Evolutionary conservation across 2,329 filamentous ascomycete species (phyloP), one percentile per base, ranked within the genome.

Genomic region (Huntiella savannae): DNA sequence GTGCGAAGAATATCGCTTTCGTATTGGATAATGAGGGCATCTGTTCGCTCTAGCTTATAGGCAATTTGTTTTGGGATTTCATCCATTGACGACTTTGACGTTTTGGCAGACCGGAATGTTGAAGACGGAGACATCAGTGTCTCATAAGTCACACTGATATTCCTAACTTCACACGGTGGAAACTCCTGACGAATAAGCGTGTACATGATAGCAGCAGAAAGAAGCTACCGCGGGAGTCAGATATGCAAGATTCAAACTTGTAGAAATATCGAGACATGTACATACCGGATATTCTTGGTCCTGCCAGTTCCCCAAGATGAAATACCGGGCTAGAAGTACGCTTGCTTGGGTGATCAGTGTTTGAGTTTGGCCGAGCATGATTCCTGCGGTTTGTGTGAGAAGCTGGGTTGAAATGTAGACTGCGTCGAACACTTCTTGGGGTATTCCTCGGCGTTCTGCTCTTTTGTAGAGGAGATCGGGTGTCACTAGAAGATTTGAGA

Each of bases 311-410:
- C 65, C 69, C 19, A 67, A 59, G 17, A 85, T 64, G 79, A 82
- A 93, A 62, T 85, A 91, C 11, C 88, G 74, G 44, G 80, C 79
- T 33, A 93, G 74, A 0, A 91, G 63, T 36, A 95, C 76, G 56
- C 87, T 83, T 3, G 87, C 84, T 56, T 86, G 82, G 4, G 86
- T 82, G 35, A 91, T 83, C 35, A 84, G 75, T 54, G 86, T 83
- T 58, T 94, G 86, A 5, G 85, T 82, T 35, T 96, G 69, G 41
- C 83, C 75, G 3, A 98, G 70, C 13, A 96, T 72, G 43, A 92
- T 70, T 28, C 83, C 83, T 8, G 82, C 81, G 16, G 79, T 76
- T 61, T 91, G 83, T 3, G 80, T 83, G 38, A 88, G 71, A 54
- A 73, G 73, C 57, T 82, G 77, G 33, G 79, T 78, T 46, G 78